Evolutionary conservation across 139 green algal genomes (phyloP).

Genomic region (Closterium sp.): DNA sequence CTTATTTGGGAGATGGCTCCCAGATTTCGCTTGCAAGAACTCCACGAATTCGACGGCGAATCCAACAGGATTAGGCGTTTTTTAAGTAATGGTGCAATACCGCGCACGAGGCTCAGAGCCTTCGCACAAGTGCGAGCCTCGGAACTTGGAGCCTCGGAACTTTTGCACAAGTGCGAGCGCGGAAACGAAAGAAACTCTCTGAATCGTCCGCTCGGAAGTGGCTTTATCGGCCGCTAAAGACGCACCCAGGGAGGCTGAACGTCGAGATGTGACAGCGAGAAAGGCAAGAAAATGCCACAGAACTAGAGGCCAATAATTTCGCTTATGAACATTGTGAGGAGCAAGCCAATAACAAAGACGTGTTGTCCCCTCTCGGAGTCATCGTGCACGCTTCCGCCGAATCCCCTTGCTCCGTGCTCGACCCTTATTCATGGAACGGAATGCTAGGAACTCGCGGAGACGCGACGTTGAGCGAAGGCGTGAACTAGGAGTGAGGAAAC

Average conservation of each 20-base stretch:
- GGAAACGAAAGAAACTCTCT: background rate
- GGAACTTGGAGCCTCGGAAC: background rate
- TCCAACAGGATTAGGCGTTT: background rate
- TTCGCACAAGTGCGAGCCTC: background rate
- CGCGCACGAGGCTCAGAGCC: too few relatives aligned
- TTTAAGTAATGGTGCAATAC: too few relatives aligned
- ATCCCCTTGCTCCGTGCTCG: background rate
- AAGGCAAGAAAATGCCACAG: background rate
- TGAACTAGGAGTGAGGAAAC: background rate
- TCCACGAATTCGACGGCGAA: too few relatives aligned
- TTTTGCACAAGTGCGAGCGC: too few relatives aligned
- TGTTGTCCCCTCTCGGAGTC: background rate
- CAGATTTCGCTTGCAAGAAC: background rate
- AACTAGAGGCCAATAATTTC: background rate
- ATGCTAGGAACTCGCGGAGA: background rate
- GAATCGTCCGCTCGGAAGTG: background rate
- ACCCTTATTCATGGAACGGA: background rate
- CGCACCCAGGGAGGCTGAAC: background rate
- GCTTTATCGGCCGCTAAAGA: background rate
- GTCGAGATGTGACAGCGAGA: background rate
- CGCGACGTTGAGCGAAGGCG: too few relatives aligned
- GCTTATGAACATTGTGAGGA: background rate
- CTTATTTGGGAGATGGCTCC: background rate
- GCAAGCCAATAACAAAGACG: background rate
- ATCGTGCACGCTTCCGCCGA: background rate